A percentile compares a stretch with the other conserved stretches of the same genome.
These are phyloP conservation scores for Glycine soja DNA, from an alignment of 306 rosid genomes.

Conservation along the genomic window DNA sequence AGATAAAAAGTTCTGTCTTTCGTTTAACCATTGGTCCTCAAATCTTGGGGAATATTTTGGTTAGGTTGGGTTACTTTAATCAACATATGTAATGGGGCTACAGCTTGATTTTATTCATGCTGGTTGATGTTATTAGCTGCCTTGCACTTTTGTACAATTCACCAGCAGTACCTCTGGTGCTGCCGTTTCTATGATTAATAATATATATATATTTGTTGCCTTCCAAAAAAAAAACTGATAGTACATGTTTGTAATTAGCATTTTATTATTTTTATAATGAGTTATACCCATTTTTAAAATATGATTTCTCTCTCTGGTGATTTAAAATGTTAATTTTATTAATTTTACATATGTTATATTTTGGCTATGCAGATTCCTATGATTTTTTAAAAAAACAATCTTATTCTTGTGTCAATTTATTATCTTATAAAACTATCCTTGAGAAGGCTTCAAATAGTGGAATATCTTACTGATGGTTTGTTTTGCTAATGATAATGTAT, in stretches of 20 bases:
- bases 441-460: neutral
- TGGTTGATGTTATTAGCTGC: no score
- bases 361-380: neutral
- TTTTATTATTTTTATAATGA: neutral
- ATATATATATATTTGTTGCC: neutral
- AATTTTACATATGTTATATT: neutral
- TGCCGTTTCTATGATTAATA: no score
- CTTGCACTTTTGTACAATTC: no score
- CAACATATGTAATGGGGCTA: no score
- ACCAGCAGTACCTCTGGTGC: no score
- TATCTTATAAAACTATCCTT: neutral
- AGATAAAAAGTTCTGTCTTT: no score
- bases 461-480: neutral
- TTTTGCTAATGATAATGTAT: neutral
- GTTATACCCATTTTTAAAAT: neutral
- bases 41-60: no score
- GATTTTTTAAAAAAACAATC: neutral
- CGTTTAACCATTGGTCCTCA: no score
- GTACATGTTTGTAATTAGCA: no score
- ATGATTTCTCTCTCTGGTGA: neutral
- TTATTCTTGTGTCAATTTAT: neutral
- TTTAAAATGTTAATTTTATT: neutral
- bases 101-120: no score
- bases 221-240: neutral
- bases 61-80: no score